phyloP scores from a whole-genome alignment of 2,329 filamentous ascomycete species.

The Colletotrichum endophyticum region DNA sequence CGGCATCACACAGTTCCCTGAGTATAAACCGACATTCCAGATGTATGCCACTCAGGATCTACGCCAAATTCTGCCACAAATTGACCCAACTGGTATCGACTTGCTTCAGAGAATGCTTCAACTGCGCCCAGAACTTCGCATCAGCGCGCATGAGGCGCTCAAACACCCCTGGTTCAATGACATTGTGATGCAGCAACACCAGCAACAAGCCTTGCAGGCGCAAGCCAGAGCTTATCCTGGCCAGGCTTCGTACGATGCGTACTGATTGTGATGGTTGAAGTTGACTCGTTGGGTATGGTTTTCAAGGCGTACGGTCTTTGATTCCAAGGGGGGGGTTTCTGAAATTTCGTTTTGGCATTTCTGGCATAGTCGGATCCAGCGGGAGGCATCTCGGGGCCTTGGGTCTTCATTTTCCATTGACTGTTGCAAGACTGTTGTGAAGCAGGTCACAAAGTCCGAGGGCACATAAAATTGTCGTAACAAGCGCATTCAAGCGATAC shows the following conservation, averaged over 20 bases:
- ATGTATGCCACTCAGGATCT: slow-evolving; percentile 94
- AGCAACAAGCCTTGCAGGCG: slow-evolving; percentile 47
- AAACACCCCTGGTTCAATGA: slow-evolving; percentile 93
- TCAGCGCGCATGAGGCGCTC: slow-evolving; percentile 85
- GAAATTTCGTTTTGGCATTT: not conserved
- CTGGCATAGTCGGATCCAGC: not conserved
- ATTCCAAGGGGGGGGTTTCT: not conserved
- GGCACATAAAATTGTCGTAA: not conserved
- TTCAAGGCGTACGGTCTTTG: not conserved
- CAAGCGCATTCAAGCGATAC: not conserved
- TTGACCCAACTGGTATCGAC: slow-evolving; percentile 87
- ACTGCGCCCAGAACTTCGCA: slow-evolving; percentile 86
- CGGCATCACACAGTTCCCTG: slow-evolving; percentile 92
- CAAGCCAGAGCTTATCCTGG: slow-evolving; percentile 45
- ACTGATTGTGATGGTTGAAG: slow-evolving; percentile 14
- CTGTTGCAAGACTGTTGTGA: not conserved
- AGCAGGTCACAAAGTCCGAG: not conserved
- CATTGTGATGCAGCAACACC: slow-evolving; percentile 62
- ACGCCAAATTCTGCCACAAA: slow-evolving; percentile 83
- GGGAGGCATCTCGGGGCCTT: not conserved
- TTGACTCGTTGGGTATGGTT: not conserved
- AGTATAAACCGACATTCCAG: slow-evolving; percentile 95
- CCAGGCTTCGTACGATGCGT: slow-evolving; percentile 32
- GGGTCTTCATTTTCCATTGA: not conserved
- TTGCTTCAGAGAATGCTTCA: slow-evolving; percentile 91